Conservation (phyloP, 306 rosid genomes). For the Dryas octopetala region DNA sequence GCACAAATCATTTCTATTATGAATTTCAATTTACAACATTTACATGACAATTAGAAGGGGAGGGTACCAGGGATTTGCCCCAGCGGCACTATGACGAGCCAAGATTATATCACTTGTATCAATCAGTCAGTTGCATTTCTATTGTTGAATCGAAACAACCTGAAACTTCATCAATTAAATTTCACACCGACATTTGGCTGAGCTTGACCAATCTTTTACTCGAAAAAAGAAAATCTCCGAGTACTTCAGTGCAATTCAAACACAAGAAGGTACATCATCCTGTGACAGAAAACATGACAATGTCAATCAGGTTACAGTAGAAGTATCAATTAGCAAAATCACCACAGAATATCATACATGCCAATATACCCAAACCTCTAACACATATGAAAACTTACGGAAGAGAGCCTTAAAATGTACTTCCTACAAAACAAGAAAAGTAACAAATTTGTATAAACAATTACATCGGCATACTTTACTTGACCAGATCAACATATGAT, state of each 20-base stretch:
- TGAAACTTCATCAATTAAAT: slow-evolving; percentile 46
- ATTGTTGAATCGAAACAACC: slow-evolving; percentile 47
- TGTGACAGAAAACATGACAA: slow-evolving; percentile 29
- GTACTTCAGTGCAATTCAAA: slow-evolving; percentile 7
- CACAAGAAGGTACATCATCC: slow-evolving; percentile 43
- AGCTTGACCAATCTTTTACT: slow-evolving; percentile 36
- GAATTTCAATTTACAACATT: slow-evolving; percentile 75
- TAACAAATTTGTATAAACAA: not conserved
- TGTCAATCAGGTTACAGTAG: not conserved
- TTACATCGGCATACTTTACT: not conserved
- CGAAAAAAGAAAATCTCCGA: slow-evolving; percentile 30
- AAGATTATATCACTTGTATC: slow-evolving; percentile 54
- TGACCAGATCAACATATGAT: not conserved
- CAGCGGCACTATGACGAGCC: slow-evolving; percentile 37
- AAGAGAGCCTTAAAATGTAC: not conserved
- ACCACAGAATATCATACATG: too few relatives aligned
- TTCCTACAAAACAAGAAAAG: not conserved
- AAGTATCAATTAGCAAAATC: too few relatives aligned
- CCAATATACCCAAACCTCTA: too few relatives aligned
- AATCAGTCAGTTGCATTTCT: slow-evolving; percentile 63
- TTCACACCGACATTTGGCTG: slow-evolving; percentile 24
- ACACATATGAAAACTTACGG: too few relatives aligned
- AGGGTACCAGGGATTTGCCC: slow-evolving; percentile 43
- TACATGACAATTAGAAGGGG: slow-evolving; percentile 57
- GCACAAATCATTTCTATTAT: slow-evolving; percentile 53